A percentile compares a stretch with the other conserved stretches of the same genome.
phyloP scores from a whole-genome alignment of 768 basidiomycete genomes.

The Lanmaoa pseudosensibilis region DNA sequence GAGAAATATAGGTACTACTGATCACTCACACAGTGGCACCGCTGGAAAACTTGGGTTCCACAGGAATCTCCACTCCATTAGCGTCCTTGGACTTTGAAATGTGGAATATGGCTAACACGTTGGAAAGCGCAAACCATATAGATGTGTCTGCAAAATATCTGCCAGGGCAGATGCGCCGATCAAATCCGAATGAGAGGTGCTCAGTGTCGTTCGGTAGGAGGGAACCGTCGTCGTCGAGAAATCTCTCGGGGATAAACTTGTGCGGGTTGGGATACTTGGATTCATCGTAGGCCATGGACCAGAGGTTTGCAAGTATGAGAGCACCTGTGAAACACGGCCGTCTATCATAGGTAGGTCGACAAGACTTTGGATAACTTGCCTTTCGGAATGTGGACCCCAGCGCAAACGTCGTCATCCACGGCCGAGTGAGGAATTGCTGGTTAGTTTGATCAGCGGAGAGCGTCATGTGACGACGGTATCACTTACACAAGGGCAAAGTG shows the following conservation, averaged over 20 bases:
- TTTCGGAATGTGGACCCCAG: constrained; percentile 12
- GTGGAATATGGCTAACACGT: too few relatives aligned
- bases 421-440: constrained; percentile 2
- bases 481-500: constrained; percentile 7
- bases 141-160: too few relatives aligned
- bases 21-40: too few relatives aligned
- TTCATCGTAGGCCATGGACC: constrained; percentile 9
- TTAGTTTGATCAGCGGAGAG: neutral
- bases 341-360: too few relatives aligned
- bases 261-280: constrained; percentile 2
- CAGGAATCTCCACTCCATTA: too few relatives aligned
- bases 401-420: constrained; percentile 8
- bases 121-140: too few relatives aligned
- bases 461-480: neutral
- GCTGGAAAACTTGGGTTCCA: too few relatives aligned
- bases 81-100: too few relatives aligned
- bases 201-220: too few relatives aligned
- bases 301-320: constrained; percentile 1
- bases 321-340: neutral
- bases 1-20: too few relatives aligned
- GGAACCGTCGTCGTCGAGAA: constrained; percentile 1
- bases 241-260: constrained; percentile 6
- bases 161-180: too few relatives aligned
- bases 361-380: neutral
- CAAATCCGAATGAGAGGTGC: too few relatives aligned